These are phyloP conservation scores for Terana coerulea DNA, from an alignment of 768 basidiomycete genomes.

Conservation along the genomic window DNA sequence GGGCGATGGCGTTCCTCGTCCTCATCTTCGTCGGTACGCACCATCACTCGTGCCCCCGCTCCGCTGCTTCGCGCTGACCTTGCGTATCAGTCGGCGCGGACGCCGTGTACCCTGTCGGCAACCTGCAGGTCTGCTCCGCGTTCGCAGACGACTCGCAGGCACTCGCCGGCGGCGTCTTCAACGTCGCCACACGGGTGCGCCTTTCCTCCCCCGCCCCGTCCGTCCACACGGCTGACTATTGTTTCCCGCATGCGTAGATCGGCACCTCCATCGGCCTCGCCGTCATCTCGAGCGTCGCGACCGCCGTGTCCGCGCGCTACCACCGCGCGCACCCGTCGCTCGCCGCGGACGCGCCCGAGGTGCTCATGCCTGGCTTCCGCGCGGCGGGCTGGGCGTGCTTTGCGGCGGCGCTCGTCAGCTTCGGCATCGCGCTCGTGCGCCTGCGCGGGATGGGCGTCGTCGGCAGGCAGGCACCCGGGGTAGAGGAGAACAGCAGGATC, in stretches of 20 bases:
- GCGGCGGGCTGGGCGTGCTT: not conserved
- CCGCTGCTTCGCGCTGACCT: no score
- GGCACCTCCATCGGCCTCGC: not conserved
- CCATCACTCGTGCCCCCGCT: no score
- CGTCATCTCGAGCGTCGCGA: no score
- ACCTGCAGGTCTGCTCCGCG: constrained; percentile 23
- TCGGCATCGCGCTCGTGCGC: not conserved
- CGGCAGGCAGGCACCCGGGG: no score
- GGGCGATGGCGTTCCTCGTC: constrained; percentile 26
- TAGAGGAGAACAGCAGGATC: no score
- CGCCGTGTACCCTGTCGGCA: constrained; percentile 27
- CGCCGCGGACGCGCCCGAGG: not conserved
- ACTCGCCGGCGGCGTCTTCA: constrained; percentile 29
- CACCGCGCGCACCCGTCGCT: not conserved
- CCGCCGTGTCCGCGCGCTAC: not conserved
- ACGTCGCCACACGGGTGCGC: constrained; percentile 25
- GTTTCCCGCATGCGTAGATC: not conserved
- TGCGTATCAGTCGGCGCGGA: constrained; percentile 25
- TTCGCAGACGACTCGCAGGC: constrained; percentile 30
- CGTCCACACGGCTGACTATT: not conserved
- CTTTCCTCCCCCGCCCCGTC: not conserved
- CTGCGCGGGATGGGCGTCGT: not conserved
- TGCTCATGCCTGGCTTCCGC: not conserved
- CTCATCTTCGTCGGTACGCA: constrained; percentile 26
- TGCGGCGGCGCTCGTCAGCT: no score